phyloP scores from a whole-genome alignment of 1,284 basidiomycete genomes.

The Inonotus hispidus region DNA sequence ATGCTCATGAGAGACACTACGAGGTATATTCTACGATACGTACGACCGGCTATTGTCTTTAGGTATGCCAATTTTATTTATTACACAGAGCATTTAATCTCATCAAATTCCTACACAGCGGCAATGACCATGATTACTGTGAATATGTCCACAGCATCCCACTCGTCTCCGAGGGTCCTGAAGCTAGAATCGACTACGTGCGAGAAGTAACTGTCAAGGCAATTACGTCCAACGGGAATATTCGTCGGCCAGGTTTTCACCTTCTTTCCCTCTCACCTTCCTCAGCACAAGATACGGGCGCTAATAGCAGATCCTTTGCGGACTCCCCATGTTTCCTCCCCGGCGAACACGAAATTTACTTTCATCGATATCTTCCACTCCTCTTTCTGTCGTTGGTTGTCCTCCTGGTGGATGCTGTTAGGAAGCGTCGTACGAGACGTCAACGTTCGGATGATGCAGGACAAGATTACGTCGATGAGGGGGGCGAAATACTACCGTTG shows the following conservation, averaged over 20 bases:
- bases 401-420: conserved; percentile 27
- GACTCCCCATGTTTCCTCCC: conserved; percentile 65
- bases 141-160: conserved; percentile 55
- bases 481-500: neutral
- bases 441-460: neutral
- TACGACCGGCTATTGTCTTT: conserved; percentile 66
- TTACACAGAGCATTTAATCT: neutral
- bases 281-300: conserved; percentile 22
- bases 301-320: neutral
- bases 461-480: neutral
- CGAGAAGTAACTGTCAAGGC: conserved; percentile 78
- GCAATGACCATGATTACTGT: conserved; percentile 88
- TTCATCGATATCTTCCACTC: conserved; percentile 50
- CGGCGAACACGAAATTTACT: conserved; percentile 59
- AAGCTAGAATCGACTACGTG: conserved; percentile 27
- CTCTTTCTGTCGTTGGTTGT: conserved; percentile 36
- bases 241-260: conserved; percentile 79
- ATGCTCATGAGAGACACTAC: conserved; percentile 72
- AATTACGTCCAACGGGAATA: conserved; percentile 74
- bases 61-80: conserved; percentile 40
- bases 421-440: neutral
- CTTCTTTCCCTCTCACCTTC: conserved; percentile 59
- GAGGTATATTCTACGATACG: conserved; percentile 59
- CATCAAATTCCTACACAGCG: conserved; percentile 39
- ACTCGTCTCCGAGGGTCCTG: conserved; percentile 22